Conservation (phyloP, 1,139 yeast genomes). For the Wickerhamomyces sp. region DNA sequence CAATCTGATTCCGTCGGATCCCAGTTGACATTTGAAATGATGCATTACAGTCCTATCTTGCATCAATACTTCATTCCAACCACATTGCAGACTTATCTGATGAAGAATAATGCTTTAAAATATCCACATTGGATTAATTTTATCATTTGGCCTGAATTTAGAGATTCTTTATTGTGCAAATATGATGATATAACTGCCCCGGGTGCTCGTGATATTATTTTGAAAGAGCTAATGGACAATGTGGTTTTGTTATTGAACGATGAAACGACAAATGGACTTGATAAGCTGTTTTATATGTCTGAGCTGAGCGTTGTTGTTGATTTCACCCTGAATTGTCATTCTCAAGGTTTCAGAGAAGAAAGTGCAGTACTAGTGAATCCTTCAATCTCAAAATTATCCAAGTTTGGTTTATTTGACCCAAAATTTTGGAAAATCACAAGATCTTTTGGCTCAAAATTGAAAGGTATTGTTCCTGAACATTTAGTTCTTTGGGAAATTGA, state of each 20-base stretch:
- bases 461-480: constrained; percentile 7
- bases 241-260: no score
- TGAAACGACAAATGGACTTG: no score
- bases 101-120: constrained; percentile 5
- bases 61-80: constrained; percentile 12
- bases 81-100: constrained; percentile 7
- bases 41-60: constrained; percentile 5
- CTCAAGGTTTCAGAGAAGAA: no score
- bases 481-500: constrained; percentile 11
- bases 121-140: constrained; percentile 13
- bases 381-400: constrained; percentile 5
- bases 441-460: constrained; percentile 8
- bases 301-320: no score
- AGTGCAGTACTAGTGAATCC: no score
- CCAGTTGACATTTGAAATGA: no score
- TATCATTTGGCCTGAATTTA: constrained; percentile 12
- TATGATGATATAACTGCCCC: no score
- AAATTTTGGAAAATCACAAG: constrained; percentile 9
- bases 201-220: no score
- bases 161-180: constrained; percentile 7
- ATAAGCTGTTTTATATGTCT: no score
- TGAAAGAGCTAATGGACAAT: no score
- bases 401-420: constrained; percentile 8
- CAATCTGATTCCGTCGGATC: no score
- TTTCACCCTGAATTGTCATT: no score